These are phyloP conservation scores for Coprinellus micaceus DNA, from an alignment of 768 basidiomycete genomes.

Conservation along the genomic window DNA sequence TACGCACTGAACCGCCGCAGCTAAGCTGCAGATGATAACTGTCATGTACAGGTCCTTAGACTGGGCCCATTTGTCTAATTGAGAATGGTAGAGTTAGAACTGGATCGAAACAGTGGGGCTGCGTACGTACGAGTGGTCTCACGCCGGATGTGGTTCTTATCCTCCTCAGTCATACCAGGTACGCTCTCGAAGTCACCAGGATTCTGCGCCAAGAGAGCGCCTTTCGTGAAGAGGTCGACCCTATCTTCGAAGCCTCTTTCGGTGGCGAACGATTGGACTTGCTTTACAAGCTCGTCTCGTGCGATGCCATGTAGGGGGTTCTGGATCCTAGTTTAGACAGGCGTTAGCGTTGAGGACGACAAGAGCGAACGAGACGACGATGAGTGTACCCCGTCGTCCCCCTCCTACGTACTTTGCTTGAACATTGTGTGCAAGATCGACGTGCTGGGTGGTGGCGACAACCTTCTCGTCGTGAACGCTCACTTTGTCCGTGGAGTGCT, in stretches of 20 bases:
- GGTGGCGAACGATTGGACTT: constrained; percentile 59
- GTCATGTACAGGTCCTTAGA: constrained; percentile 41
- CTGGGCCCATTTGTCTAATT: constrained; percentile 45
- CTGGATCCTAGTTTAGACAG: constrained; percentile 31
- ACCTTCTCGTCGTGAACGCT: constrained; percentile 7
- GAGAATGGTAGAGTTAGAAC: neutral
- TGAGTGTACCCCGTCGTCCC: no score
- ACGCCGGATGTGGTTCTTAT: constrained; percentile 38
- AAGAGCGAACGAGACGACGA: neutral
- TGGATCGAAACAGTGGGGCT: neutral
- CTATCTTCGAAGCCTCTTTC: constrained; percentile 46
- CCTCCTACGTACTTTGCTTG: constrained; percentile 42
- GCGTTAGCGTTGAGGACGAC: neutral
- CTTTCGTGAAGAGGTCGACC: constrained; percentile 53
- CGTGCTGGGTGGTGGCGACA: constrained; percentile 6
- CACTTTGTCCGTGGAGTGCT: neutral
- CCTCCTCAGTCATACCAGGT: constrained; percentile 33
- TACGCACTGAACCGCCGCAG: constrained; percentile 71
- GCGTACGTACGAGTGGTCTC: constrained; percentile 41
- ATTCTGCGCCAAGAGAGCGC: constrained; percentile 70
- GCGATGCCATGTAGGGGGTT: constrained; percentile 55
- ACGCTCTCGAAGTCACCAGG: constrained; percentile 46
- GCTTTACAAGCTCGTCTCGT: constrained; percentile 52
- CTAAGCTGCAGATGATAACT: constrained; percentile 57
- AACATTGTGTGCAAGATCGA: constrained; percentile 37